Percentiles rank a stretch among this genome's conserved stretches.
These are phyloP conservation scores for Breviolum minutum DNA, from an alignment of 73 alveolate genomes.

Conservation along the genomic window DNA sequence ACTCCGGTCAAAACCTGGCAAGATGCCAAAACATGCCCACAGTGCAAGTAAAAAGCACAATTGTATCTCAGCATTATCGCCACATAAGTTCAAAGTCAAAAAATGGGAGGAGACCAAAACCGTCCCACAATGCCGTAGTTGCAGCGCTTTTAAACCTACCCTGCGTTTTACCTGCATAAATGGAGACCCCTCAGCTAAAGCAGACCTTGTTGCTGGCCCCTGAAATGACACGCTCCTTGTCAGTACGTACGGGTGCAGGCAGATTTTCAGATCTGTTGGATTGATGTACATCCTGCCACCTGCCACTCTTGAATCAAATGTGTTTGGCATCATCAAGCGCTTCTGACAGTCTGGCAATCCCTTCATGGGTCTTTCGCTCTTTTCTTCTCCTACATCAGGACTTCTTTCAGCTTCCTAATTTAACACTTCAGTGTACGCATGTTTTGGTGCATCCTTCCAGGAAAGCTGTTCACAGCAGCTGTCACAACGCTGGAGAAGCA, in stretches of 20 bases:
- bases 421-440: not conserved
- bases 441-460: not conserved
- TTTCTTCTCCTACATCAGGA: slow-evolving; percentile 77
- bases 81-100: too few species aligned
- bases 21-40: too few species aligned
- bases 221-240: not conserved
- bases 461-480: slow-evolving; percentile 75
- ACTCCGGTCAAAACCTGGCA: too few species aligned
- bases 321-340: not conserved
- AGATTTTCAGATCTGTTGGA: not conserved
- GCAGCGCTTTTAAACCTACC: too few species aligned
- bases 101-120: too few species aligned
- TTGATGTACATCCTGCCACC: not conserved
- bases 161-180: too few species aligned
- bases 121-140: too few species aligned
- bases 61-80: too few species aligned
- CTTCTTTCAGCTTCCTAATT: not conserved
- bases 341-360: slow-evolving; percentile 87
- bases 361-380: slow-evolving; percentile 85
- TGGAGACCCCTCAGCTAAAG: too few species aligned
- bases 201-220: not conserved
- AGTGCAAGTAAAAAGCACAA: too few species aligned
- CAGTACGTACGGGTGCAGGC: not conserved
- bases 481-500: slow-evolving; percentile 27
- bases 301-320: not conserved